phyloP scores from a whole-genome alignment of 169 alveolate genomes.

The Plasmodium ovale region DNA sequence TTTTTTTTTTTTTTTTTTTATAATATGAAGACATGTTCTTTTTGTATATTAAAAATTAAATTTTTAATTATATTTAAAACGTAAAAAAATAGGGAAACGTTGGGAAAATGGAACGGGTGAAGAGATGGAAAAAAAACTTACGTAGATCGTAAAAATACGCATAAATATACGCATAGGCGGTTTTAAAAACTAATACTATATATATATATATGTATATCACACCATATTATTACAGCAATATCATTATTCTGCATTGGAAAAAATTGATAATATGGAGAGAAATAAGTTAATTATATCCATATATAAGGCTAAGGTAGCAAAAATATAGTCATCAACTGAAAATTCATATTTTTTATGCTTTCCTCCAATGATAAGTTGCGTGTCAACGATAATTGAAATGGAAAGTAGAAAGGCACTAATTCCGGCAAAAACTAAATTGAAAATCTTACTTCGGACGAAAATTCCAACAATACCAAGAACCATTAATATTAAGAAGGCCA shows the following conservation, averaged over 20 bases:
- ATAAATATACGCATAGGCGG: no score
- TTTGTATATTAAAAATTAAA: constrained; percentile 44
- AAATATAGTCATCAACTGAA: constrained; percentile 93
- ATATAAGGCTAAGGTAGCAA: constrained; percentile 92
- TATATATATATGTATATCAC: constrained; percentile 22
- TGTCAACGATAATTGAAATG: constrained; percentile 90
- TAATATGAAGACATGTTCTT: constrained; percentile 13
- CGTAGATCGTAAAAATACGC: no score
- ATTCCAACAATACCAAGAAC: constrained; percentile 76
- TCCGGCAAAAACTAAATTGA: constrained; percentile 77
- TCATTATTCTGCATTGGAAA: constrained; percentile 50
- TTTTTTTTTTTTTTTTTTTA: constrained; percentile 5
- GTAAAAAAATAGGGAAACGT: no score
- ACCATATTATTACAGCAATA: background rate
- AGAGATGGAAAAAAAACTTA: background rate
- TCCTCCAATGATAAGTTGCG: constrained; percentile 94
- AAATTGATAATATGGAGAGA: constrained; percentile 83
- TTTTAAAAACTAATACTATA: background rate
- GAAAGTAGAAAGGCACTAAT: constrained; percentile 89
- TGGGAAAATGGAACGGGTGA: background rate
- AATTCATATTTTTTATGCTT: constrained; percentile 90
- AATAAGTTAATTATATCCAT: constrained; percentile 91
- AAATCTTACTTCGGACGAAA: constrained; percentile 52
- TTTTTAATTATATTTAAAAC: constrained; percentile 42
- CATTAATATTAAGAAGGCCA: constrained; percentile 74